Evolutionary conservation across 129 eudicot species (phyloP).

Genomic region (Silybum marianum): DNA sequence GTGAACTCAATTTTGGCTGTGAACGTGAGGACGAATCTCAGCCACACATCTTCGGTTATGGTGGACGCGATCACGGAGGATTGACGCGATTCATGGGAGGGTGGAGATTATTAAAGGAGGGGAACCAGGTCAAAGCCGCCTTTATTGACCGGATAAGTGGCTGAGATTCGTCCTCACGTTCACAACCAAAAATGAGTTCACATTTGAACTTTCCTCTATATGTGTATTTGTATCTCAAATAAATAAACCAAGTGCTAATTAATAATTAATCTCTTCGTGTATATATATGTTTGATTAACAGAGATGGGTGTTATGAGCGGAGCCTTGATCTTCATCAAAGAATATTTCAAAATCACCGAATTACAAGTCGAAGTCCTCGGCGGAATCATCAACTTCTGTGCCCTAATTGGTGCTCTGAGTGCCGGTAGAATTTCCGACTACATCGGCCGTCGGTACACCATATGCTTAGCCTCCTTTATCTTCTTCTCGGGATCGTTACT

Average conservation of each 20-base stretch:
- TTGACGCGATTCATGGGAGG: too few relatives aligned
- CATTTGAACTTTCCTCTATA: too few relatives aligned
- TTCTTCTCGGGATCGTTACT: constrained; percentile 68
- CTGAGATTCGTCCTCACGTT: too few relatives aligned
- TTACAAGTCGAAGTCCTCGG: constrained; percentile 51
- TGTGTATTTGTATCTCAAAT: too few relatives aligned
- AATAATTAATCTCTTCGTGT: background rate
- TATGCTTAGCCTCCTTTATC: constrained; percentile 58
- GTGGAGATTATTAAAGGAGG: too few relatives aligned
- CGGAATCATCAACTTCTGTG: constrained; percentile 61
- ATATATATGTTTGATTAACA: constrained; percentile 32
- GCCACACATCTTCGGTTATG: too few relatives aligned
- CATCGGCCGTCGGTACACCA: constrained; percentile 77
- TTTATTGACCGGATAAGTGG: too few relatives aligned
- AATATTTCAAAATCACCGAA: constrained; percentile 58
- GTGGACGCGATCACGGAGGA: too few relatives aligned
- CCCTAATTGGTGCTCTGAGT: constrained; percentile 63
- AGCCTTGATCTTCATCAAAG: constrained; percentile 73
- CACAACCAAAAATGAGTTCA: too few relatives aligned
- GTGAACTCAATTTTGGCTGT: too few relatives aligned
- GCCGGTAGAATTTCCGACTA: constrained; percentile 83
- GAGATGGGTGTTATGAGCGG: constrained; percentile 95
- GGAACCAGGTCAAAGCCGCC: too few relatives aligned
- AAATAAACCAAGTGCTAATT: background rate
- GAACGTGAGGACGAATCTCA: too few relatives aligned